A percentile compares a stretch with the other conserved stretches of the same genome.
Evolutionary conservation across 1,139 yeast species (phyloP).

Genomic region (Geotrichum histeridarum): DNA sequence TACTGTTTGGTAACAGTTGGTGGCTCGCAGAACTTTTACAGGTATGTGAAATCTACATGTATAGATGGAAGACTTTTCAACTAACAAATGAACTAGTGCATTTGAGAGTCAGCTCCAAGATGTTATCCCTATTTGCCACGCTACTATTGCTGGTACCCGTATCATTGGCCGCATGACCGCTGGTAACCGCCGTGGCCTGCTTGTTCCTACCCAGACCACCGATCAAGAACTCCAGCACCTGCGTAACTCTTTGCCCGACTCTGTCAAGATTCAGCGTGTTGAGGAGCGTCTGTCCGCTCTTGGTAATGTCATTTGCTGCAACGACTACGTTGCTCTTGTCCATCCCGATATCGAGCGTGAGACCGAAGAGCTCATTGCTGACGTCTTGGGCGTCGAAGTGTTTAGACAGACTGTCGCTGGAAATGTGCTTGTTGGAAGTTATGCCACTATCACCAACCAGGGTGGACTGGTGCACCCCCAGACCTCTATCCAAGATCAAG

Average conservation of each 20-base stretch:
- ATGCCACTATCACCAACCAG: conserved; percentile 90
- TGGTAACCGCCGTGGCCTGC: conserved; percentile 94
- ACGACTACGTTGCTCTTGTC: conserved; percentile 96
- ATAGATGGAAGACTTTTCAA: background rate
- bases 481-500: conserved; percentile 95
- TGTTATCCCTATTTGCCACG: conserved; percentile 91
- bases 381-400: conserved; percentile 97
- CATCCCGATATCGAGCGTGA: conserved; percentile 99
- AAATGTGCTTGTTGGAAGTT: conserved; percentile 93
- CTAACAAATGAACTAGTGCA: conserved; percentile 48
- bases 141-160: conserved; percentile 97
- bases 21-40: conserved; percentile 94
- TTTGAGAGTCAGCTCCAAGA: conserved; percentile 97
- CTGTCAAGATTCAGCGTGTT: conserved; percentile 92
- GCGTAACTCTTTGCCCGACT: conserved; percentile 95
- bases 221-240: conserved; percentile 98
- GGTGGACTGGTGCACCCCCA: conserved; percentile 99
- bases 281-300: conserved; percentile 95
- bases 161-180: conserved; percentile 98
- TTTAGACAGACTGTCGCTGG: conserved; percentile 99
- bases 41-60: conserved; percentile 17
- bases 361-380: conserved; percentile 97
- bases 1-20: conserved; percentile 96
- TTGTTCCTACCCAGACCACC: conserved; percentile 97
- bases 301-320: conserved; percentile 97